A percentile compares a stretch with the other conserved stretches of the same genome.
Evolutionary conservation across 805 yeast species (phyloP).

Genomic region (Pichia manshurica): DNA sequence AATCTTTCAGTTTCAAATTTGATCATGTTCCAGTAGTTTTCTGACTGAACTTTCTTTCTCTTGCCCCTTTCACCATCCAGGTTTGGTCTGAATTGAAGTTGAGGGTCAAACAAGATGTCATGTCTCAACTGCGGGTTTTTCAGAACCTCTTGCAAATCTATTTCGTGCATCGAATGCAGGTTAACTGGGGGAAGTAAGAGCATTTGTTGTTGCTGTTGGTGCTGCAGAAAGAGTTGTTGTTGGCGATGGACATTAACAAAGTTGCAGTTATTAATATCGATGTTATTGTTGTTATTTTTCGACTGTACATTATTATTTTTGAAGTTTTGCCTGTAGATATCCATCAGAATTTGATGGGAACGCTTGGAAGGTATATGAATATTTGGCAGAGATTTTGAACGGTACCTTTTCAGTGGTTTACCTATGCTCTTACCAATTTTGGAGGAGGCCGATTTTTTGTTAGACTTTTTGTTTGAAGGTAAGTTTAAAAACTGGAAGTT

Average conservation of each 20-base stretch:
- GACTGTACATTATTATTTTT: neutral
- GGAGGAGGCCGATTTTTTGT: slow-evolving; percentile 2
- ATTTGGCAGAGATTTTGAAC: slow-evolving; percentile 33
- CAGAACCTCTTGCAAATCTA: slow-evolving; percentile 81
- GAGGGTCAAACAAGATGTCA: slow-evolving; percentile 88
- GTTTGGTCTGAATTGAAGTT: slow-evolving; percentile 84
- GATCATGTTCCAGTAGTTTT: slow-evolving; percentile 78
- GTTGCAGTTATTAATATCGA: slow-evolving; percentile 4
- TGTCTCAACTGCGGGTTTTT: slow-evolving; percentile 91
- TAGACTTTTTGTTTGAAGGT: neutral
- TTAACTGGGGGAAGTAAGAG: slow-evolving; percentile 68
- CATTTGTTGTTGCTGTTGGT: slow-evolving; percentile 5
- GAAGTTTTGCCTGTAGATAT: too few species aligned
- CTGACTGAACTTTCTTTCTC: slow-evolving; percentile 68
- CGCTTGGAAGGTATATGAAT: slow-evolving; percentile 26
- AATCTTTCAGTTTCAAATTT: slow-evolving; percentile 55
- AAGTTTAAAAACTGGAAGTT: neutral
- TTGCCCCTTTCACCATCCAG: slow-evolving; percentile 87
- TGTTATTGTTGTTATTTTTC: neutral
- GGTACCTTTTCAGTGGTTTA: slow-evolving; percentile 22
- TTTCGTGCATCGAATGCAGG: slow-evolving; percentile 73
- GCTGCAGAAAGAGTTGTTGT: slow-evolving; percentile 2
- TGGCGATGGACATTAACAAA: slow-evolving; percentile 1
- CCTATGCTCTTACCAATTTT: neutral
- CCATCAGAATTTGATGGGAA: neutral